Evolutionary conservation across 2,329 filamentous ascomycete genomes (phyloP).

Genomic region (Penicillium griseofulvum): DNA sequence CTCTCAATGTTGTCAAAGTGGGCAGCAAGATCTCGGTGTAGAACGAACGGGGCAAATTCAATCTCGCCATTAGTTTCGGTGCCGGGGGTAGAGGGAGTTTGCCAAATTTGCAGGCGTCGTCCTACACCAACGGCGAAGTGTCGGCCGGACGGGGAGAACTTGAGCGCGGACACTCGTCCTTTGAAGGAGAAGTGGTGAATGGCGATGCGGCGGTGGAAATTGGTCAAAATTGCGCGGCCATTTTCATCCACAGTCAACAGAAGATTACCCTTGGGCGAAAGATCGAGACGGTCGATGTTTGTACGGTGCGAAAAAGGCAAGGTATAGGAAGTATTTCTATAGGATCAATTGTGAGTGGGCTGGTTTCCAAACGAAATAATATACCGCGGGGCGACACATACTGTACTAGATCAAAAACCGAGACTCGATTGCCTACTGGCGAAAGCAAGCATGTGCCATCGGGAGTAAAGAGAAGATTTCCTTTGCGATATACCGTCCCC

Average conservation of each 20-base stretch:
- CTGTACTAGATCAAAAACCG: conserved; percentile 95
- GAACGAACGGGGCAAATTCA: conserved; percentile 92
- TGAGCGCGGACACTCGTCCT: conserved; percentile 73
- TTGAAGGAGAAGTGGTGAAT: conserved; percentile 97
- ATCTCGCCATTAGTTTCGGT: conserved; percentile 74
- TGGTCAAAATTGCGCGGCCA: conserved; percentile 88
- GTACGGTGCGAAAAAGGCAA: conserved; percentile 79
- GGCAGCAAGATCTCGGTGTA: conserved; percentile 78
- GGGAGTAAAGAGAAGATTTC: conserved; percentile 93
- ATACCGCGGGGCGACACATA: conserved; percentile 42
- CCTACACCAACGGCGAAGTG: conserved; percentile 89
- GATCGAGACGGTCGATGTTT: conserved; percentile 83
- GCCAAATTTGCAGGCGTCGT: conserved; percentile 89
- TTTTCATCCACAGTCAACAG: conserved; percentile 92
- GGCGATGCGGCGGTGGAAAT: conserved; percentile 77
- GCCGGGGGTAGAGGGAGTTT: conserved; percentile 86
- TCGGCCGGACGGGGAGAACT: conserved; percentile 86
- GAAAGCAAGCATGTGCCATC: conserved; percentile 95
- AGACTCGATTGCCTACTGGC: conserved; percentile 92
- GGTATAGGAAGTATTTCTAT: conserved; percentile 49
- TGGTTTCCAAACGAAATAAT: background rate
- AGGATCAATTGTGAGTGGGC: background rate
- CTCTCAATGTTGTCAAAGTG: conserved; percentile 85
- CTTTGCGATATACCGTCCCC: conserved; percentile 96
- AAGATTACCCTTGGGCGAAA: conserved; percentile 87